phyloP scores from a whole-genome alignment of 2,329 filamentous ascomycete genomes.

The Penicillium janthinellum region DNA sequence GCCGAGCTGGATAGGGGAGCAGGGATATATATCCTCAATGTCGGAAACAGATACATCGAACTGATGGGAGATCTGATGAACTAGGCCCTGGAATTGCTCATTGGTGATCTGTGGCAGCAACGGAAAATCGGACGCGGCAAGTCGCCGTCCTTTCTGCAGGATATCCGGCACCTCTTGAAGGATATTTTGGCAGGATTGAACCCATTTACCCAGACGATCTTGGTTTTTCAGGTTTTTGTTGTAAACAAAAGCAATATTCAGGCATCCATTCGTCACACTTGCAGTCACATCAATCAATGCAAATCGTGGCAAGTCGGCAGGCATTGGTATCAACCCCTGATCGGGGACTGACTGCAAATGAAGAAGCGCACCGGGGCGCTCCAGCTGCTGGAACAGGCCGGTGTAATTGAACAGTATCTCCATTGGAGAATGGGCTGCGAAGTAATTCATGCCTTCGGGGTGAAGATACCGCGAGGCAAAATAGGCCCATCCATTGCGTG shows the following conservation, averaged over 20 bases:
- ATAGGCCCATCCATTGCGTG: conserved; percentile 52
- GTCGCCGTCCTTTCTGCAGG: too few relatives aligned
- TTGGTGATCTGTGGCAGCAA: too few relatives aligned
- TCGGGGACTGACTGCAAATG: conserved; percentile 6
- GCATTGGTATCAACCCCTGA: conserved; percentile 4
- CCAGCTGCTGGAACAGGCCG: conserved; percentile 46
- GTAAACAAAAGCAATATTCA: too few relatives aligned
- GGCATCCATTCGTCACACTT: too few relatives aligned
- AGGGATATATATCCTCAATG: conserved; percentile 22
- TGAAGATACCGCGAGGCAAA: conserved; percentile 46
- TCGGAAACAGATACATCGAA: background rate
- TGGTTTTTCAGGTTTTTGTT: too few relatives aligned
- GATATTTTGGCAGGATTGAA: too few relatives aligned
- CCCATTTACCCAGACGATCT: too few relatives aligned
- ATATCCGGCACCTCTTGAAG: too few relatives aligned
- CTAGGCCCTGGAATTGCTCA: too few relatives aligned
- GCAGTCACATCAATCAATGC: too few relatives aligned
- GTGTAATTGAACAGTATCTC: conserved; percentile 63
- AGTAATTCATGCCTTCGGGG: background rate
- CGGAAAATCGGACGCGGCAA: too few relatives aligned
- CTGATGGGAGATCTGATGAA: conserved; percentile 9
- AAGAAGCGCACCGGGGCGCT: conserved; percentile 53
- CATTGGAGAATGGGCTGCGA: conserved; percentile 50
- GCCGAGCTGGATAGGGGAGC: conserved; percentile 17
- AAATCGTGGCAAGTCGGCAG: too few relatives aligned